A percentile compares a stretch with the other conserved stretches of the same genome.
Conservation (phyloP, 495 filamentous ascomycete species). For the Xylaria sp. region DNA sequence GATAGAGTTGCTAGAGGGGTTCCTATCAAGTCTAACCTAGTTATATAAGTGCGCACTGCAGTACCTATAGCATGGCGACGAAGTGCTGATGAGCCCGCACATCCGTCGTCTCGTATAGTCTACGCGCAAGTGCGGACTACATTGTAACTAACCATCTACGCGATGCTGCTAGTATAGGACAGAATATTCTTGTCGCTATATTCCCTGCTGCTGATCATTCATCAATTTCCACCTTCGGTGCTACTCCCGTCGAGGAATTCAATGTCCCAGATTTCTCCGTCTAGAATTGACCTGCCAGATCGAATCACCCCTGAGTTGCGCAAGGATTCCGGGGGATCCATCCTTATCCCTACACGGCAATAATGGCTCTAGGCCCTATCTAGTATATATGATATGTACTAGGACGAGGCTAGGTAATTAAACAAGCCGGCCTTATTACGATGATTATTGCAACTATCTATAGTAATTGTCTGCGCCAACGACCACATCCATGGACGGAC, state of each 20-base stretch:
- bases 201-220: conserved; percentile 27
- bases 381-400: too few relatives aligned
- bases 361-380: background rate
- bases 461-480: background rate
- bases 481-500: background rate
- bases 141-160: conserved; percentile 23
- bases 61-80: background rate
- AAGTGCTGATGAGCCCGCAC: background rate
- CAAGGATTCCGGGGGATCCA: conserved; percentile 24
- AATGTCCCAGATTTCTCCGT: background rate
- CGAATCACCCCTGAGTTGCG: conserved; percentile 21
- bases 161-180: background rate
- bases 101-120: conserved; percentile 17
- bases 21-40: background rate
- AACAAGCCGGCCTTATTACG: conserved; percentile 8
- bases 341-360: conserved; percentile 10
- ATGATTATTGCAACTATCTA: conserved; percentile 1
- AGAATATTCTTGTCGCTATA: background rate
- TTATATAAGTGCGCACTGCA: background rate
- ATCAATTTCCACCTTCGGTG: conserved; percentile 29
- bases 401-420: conserved; percentile 16
- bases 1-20: background rate
- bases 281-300: conserved; percentile 20
- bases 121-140: background rate
- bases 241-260: background rate